Evolutionary conservation across 176 grass and related monocot genomes (phyloP), one percentile per base, ranked within the genome.

Genomic region (Dendrocalamus sinicus): DNA sequence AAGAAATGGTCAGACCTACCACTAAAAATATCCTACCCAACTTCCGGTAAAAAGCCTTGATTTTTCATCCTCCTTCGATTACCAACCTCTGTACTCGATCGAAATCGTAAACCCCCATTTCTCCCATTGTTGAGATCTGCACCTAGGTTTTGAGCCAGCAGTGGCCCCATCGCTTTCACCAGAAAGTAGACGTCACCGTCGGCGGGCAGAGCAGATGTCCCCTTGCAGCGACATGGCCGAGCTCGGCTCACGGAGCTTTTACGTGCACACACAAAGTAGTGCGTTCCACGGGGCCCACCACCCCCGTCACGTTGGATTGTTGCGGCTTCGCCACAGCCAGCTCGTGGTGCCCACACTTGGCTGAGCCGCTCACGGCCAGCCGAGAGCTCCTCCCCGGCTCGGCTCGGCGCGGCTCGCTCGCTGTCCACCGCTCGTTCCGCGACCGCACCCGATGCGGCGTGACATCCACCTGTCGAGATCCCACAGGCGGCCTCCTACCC

Each of bases 131-230:
- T 37, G 35, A 86, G 83, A 90, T 81, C 88, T 76, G 70, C 71
- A 3, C 12, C 41, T 58, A 23, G 51, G 51, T 51, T 75, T 17
- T 16, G 50, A 26, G 69, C 72, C 72, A 13, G 40, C 26, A 28
- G 58, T 32, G 81, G 19, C 69, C 68, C 68, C 81, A 17, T 87
- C 89, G 84, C 89, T 68, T 53, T 91, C 89, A 12, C 12, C 75
- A 0, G 84, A 91, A 91, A 87, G 89, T 11, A 17, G 53, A n/a
- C 14, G 88, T 61, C 83, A 47, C 65, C 0, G 47, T 78, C 84
- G 0, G 48, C 22, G 79, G 30, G 32, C 46, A 44, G 35, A 22
- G 35, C 1, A 4, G 35, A 5, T 23, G 5, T 4, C 70, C 71
- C 23, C 28, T 16, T 12, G 57, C 60, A 69, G 81, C 75, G 55